Conservation (phyloP, 2,329 filamentous ascomycete species). For the Podosphaera leucotricha region DNA sequence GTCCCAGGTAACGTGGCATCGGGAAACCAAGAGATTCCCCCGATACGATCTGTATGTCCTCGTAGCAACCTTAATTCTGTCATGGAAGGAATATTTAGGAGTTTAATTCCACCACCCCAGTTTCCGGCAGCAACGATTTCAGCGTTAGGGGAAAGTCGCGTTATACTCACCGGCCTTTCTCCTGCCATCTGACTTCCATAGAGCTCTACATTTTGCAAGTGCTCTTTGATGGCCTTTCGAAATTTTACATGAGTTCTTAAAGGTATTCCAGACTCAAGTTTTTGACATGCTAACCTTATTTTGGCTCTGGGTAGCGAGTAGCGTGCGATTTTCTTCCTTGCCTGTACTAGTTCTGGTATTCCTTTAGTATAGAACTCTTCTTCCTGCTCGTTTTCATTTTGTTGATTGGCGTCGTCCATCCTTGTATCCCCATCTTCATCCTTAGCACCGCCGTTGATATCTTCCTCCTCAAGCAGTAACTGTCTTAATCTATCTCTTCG, state of each 20-base stretch:
- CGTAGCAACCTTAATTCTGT: constrained; percentile 52
- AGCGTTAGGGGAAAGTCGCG: constrained; percentile 69
- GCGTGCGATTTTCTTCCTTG: constrained; percentile 54
- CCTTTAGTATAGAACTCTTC: constrained; percentile 94
- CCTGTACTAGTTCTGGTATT: constrained; percentile 45
- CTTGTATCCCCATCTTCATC: constrained; percentile 35
- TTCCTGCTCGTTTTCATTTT: constrained; percentile 44
- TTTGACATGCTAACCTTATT: constrained; percentile 52
- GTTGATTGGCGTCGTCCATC: constrained; percentile 29
- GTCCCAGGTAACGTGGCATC: constrained; percentile 49
- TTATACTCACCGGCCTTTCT: constrained; percentile 77
- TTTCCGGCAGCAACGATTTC: constrained; percentile 72
- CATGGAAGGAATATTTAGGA: constrained; percentile 64
- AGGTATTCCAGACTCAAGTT: constrained; percentile 58
- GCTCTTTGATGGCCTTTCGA: constrained; percentile 69
- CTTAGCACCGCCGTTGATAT: constrained; percentile 31
- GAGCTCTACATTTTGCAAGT: constrained; percentile 60
- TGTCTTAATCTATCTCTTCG: constrained; percentile 69
- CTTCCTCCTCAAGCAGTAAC: constrained; percentile 49
- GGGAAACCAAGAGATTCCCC: constrained; percentile 77
- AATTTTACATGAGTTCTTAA: constrained; percentile 81
- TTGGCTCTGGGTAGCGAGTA: constrained; percentile 71
- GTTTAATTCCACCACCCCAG: constrained; percentile 73
- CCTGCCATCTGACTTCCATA: constrained; percentile 85
- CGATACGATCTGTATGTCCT: constrained; percentile 73